Conservation (phyloP, 805 yeast species). For the Ogataea paraovalis region DNA sequence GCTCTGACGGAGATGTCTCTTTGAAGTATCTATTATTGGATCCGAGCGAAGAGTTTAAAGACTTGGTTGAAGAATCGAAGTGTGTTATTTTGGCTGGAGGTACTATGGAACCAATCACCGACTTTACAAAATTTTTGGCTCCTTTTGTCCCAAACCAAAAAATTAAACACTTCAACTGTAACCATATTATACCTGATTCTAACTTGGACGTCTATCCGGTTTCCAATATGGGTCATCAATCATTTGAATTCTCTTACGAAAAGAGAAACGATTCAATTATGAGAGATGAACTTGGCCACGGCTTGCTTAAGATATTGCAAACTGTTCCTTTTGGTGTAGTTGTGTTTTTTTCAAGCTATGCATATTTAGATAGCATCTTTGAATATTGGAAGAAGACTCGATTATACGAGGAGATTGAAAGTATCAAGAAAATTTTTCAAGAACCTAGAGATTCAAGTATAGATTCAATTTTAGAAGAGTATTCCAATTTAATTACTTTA, state of each 20-base stretch:
- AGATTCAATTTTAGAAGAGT: conserved; percentile 46
- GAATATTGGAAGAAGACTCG: conserved; percentile 46
- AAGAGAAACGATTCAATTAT: conserved; percentile 46
- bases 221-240: conserved; percentile 16
- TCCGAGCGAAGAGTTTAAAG: conserved; percentile 67
- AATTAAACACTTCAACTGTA: conserved; percentile 63
- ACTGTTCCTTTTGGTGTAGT: conserved; percentile 73
- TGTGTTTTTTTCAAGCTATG: conserved; percentile 81
- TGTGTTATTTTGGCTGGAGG: conserved; percentile 89
- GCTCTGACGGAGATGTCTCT: conserved; percentile 28
- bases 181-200: conserved; percentile 73
- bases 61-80: conserved; percentile 57
- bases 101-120: conserved; percentile 87
- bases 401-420: conserved; percentile 33
- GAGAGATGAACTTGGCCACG: conserved; percentile 47
- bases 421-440: conserved; percentile 44
- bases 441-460: conserved; percentile 51
- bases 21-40: conserved; percentile 74
- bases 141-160: conserved; percentile 45
- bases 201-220: conserved; percentile 64
- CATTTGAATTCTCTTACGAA: conserved; percentile 66
- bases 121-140: conserved; percentile 60
- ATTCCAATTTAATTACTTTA: conserved; percentile 39
- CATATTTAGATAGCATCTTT: conserved; percentile 53
- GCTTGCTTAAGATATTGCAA: conserved; percentile 39